Evolutionary conservation across 202 grass and related monocot species (phyloP).

Genomic region (Bolboschoenoplectus hybrid): DNA sequence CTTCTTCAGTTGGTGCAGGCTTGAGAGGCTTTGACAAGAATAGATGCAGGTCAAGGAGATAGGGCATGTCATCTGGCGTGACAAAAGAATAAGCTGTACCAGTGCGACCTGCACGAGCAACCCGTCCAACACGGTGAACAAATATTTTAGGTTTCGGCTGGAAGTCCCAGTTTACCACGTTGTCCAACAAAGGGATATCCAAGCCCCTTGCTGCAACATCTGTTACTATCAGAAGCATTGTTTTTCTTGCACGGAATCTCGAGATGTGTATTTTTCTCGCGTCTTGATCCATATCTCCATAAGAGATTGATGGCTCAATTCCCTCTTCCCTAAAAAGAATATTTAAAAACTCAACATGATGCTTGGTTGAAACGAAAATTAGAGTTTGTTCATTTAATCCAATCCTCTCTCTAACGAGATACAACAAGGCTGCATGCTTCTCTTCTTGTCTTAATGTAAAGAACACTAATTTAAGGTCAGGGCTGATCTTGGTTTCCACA

Average conservation of each 20-base stretch:
- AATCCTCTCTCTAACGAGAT: slow-evolving; percentile 84
- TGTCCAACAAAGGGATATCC: slow-evolving; percentile 98
- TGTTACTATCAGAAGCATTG: slow-evolving; percentile 95
- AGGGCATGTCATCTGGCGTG: slow-evolving; percentile 78
- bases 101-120: slow-evolving; percentile 81
- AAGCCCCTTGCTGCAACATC: slow-evolving; percentile 96
- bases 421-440: slow-evolving; percentile 86
- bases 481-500: slow-evolving; percentile 83
- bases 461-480: slow-evolving; percentile 82
- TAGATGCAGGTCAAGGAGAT: slow-evolving; percentile 87
- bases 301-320: slow-evolving; percentile 74
- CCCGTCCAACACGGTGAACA: slow-evolving; percentile 90
- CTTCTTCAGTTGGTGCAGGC: slow-evolving; percentile 87
- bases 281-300: slow-evolving; percentile 99
- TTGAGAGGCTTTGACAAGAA: slow-evolving; percentile 88
- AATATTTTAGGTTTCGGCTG: slow-evolving; percentile 95
- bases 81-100: slow-evolving; percentile 96
- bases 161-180: slow-evolving; percentile 98
- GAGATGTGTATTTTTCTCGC: slow-evolving; percentile 86
- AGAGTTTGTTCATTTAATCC: slow-evolving; percentile 79
- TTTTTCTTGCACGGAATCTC: slow-evolving; percentile 82
- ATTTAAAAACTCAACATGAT: slow-evolving; percentile 96
- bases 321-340: slow-evolving; percentile 87
- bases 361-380: slow-evolving; percentile 94
- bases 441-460: slow-evolving; percentile 91